A percentile compares a stretch with the other conserved stretches of the same genome.
phyloP scores from a whole-genome alignment of 306 rosid genomes.

The Inga leiocalycina region DNA sequence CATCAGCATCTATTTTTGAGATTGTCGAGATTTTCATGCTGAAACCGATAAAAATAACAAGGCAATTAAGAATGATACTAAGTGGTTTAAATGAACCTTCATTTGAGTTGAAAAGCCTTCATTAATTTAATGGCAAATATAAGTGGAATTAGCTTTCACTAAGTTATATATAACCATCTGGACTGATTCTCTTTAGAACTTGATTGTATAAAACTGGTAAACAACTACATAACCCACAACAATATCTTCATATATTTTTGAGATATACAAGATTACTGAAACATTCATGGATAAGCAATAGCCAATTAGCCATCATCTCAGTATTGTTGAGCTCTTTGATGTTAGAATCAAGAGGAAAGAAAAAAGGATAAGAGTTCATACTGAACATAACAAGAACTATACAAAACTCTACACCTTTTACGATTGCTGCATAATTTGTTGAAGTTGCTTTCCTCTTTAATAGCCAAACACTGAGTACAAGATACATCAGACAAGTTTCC shows the following conservation, averaged over 20 bases:
- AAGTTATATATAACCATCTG: neutral
- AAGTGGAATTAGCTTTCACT: neutral
- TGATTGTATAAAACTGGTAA: neutral
- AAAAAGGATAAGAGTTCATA: constrained; percentile 75
- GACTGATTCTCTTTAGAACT: neutral
- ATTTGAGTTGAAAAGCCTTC: neutral
- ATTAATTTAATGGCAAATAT: neutral
- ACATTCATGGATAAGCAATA: constrained; percentile 36
- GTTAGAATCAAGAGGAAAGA: constrained; percentile 58
- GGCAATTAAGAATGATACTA: no score
- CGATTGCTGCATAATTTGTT: constrained; percentile 43
- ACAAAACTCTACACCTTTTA: constrained; percentile 64
- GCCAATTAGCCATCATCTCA: constrained; percentile 34
- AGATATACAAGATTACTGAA: neutral
- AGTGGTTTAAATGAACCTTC: neutral
- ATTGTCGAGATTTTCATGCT: no score
- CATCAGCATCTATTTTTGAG: neutral
- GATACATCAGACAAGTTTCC: constrained; percentile 52
- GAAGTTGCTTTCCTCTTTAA: constrained; percentile 57
- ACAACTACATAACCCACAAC: neutral
- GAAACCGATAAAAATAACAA: no score
- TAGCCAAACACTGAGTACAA: constrained; percentile 73
- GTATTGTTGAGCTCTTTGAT: constrained; percentile 21
- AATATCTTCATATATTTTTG: neutral
- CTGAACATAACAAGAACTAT: constrained; percentile 67